Evolutionary conservation across 2,329 filamentous ascomycete genomes (phyloP).

Genomic region (Colletotrichum tofieldiae): DNA sequence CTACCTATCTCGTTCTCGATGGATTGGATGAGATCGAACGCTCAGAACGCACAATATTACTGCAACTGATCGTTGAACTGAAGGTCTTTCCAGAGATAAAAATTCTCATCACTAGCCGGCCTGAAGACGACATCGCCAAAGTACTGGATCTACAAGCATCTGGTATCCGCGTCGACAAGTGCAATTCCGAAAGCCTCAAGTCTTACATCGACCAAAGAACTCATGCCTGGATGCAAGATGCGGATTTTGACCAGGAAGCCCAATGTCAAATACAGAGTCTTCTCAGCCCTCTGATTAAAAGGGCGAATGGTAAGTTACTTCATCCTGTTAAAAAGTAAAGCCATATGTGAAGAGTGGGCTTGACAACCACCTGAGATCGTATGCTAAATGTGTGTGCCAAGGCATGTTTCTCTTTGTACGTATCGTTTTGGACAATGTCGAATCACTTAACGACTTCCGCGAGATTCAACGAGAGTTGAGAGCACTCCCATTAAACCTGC

Average conservation of each 20-base stretch:
- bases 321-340: no score
- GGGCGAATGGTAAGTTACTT: background rate
- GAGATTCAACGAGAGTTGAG: no score
- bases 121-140: background rate
- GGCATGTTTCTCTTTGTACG: no score
- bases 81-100: background rate
- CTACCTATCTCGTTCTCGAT: background rate
- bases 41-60: background rate
- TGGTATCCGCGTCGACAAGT: background rate
- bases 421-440: no score
- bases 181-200: background rate
- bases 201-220: background rate
- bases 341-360: no score
- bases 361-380: no score
- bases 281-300: background rate
- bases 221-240: background rate
- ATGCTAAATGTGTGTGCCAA: no score
- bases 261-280: background rate
- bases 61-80: background rate
- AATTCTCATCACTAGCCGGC: background rate
- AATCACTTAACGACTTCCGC: no score
- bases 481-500: no score
- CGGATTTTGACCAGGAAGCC: background rate
- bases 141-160: background rate
- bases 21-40: background rate